A percentile compares a stretch with the other conserved stretches of the same genome.
Evolutionary conservation across 2,329 filamentous ascomycete genomes (phyloP).

Genomic region (Colletotrichum plurivorum): DNA sequence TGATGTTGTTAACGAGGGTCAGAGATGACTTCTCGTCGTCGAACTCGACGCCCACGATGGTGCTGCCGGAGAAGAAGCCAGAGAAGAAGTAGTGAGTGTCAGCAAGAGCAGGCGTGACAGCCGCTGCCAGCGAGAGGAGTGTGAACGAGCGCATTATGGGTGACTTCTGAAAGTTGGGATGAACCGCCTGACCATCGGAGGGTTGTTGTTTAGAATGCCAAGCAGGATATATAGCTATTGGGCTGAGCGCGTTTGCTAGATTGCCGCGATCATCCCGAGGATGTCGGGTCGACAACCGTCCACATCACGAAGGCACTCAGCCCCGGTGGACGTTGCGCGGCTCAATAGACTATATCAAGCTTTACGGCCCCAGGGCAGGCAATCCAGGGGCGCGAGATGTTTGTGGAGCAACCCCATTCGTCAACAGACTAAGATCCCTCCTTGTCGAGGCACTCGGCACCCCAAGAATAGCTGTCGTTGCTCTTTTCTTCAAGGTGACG

Average conservation of each 20-base stretch:
- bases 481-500: not conserved
- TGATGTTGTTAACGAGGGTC: conserved; percentile 43
- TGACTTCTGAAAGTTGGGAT: not conserved
- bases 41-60: conserved; percentile 42
- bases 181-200: not conserved
- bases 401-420: not conserved
- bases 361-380: conserved; percentile 7
- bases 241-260: not conserved
- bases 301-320: conserved; percentile 28
- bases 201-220: not conserved
- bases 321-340: conserved; percentile 20
- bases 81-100: conserved; percentile 33
- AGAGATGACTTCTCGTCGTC: conserved; percentile 44
- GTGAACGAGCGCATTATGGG: conserved; percentile 24
- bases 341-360: conserved; percentile 33
- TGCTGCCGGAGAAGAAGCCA: conserved; percentile 28
- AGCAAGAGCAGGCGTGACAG: conserved; percentile 9
- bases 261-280: not conserved
- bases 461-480: conserved; percentile 12
- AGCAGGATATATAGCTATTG: conserved; percentile 1
- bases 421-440: not conserved
- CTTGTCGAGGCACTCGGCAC: not conserved
- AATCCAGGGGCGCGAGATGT: not conserved
- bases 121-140: conserved; percentile 9
- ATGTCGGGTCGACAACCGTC: conserved; percentile 1